A percentile compares a stretch with the other conserved stretches of the same genome.
Conservation (phyloP, 2,329 filamentous ascomycete genomes). For the Diaporthe ilicicola region DNA sequence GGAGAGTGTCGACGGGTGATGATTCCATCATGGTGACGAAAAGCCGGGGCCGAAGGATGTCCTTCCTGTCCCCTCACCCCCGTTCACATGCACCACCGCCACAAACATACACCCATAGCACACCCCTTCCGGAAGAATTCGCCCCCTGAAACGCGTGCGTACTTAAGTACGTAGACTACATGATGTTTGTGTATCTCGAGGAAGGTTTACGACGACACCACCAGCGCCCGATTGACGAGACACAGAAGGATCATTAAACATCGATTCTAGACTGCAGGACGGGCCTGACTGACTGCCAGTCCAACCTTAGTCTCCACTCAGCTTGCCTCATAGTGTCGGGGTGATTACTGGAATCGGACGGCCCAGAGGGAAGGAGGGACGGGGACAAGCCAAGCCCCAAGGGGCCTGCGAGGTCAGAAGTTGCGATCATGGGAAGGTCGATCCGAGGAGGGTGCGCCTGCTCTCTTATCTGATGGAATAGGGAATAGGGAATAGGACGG, state of each 20-base stretch:
- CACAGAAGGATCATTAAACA: conserved; percentile 25
- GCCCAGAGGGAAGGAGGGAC: neutral
- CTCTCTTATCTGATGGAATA: neutral
- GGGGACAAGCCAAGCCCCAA: neutral
- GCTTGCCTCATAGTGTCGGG: neutral
- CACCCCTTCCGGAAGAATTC: conserved; percentile 1
- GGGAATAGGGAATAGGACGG: neutral
- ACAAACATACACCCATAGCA: neutral
- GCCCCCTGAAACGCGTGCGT: conserved; percentile 3
- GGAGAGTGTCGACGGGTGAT: neutral
- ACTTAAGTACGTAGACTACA: no score
- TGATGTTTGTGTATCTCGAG: neutral
- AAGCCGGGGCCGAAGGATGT: neutral
- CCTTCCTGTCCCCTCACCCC: neutral
- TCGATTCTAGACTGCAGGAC: conserved; percentile 12
- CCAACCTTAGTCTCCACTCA: neutral
- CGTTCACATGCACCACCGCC: neutral
- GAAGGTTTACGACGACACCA: neutral
- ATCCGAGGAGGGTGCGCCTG: conserved; percentile 26
- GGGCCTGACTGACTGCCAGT: no score
- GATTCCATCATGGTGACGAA: neutral
- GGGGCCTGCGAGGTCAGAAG: conserved; percentile 26
- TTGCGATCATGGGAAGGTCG: conserved; percentile 29
- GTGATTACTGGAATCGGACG: neutral
- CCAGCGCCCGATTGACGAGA: neutral